phyloP scores from a whole-genome alignment of 345 rosid genomes.

The Alliaria petiolata region DNA sequence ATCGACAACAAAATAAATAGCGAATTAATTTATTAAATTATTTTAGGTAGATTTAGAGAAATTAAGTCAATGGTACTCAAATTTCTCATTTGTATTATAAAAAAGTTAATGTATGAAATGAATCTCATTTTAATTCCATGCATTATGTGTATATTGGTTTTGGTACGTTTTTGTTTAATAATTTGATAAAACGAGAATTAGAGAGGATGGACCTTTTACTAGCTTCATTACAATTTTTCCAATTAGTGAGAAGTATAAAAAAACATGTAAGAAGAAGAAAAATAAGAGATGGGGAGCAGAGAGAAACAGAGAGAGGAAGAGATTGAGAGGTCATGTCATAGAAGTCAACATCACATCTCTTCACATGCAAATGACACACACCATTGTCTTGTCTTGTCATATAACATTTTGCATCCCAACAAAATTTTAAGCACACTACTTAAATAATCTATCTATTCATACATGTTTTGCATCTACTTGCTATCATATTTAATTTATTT shows the following conservation, averaged over 20 bases:
- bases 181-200: neutral
- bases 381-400: conserved; percentile 35
- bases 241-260: neutral
- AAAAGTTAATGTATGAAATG: too few species aligned
- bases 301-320: conserved; percentile 10
- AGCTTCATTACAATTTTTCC: too few species aligned
- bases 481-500: neutral
- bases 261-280: neutral
- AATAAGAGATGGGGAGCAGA: conserved; percentile 6
- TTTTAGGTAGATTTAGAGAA: neutral
- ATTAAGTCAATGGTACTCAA: neutral
- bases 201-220: neutral
- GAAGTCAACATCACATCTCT: conserved; percentile 34
- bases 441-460: neutral
- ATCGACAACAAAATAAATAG: neutral
- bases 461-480: neutral
- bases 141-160: neutral
- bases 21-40: too few species aligned
- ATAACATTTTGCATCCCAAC: conserved; percentile 30
- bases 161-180: neutral
- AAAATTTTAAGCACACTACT: conserved; percentile 1
- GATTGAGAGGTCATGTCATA: conserved; percentile 30
- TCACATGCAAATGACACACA: conserved; percentile 32
- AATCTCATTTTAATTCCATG: neutral
- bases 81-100: too few species aligned